These are phyloP conservation scores for Leccinellum albellum DNA, from an alignment of 768 basidiomycete genomes.

Conservation along the genomic window DNA sequence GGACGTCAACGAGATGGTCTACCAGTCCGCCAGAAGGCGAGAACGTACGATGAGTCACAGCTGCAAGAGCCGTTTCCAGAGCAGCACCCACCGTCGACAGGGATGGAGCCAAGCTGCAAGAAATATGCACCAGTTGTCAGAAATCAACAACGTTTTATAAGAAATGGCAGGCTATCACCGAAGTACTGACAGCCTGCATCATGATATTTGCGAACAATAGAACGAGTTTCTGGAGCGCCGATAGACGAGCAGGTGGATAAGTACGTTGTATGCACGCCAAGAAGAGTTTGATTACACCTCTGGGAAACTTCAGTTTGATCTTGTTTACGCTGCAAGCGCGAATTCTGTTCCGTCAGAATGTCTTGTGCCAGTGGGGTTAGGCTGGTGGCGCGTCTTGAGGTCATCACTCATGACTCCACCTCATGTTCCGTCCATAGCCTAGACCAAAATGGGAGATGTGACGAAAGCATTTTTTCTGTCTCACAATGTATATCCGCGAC, in stretches of 20 bases:
- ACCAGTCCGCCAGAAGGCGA: not conserved
- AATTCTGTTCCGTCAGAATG: no score
- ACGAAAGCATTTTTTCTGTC: not conserved
- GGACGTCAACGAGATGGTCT: not conserved
- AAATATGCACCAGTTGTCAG: not conserved
- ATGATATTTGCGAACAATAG: not conserved
- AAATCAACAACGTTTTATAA: not conserved
- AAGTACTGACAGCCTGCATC: constrained; percentile 23
- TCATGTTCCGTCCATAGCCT: not conserved
- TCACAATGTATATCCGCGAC: no score
- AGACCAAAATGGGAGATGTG: not conserved
- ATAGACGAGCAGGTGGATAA: not conserved
- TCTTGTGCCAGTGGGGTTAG: no score
- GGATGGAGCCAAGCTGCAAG: constrained; percentile 6
- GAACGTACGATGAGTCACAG: constrained; percentile 10
- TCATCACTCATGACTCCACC: not conserved
- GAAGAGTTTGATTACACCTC: constrained; percentile 2
- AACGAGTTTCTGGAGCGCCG: not conserved
- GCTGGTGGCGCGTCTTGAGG: no score
- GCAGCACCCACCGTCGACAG: constrained; percentile 20
- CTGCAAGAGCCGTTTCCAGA: constrained; percentile 1
- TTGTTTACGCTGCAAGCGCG: no score
- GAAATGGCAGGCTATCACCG: not conserved
- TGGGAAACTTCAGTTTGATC: not conserved
- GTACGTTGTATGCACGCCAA: not conserved